Evolutionary conservation across 2,329 filamentous ascomycete species (phyloP), one percentile per base, ranked within the genome.

Genomic region (Juglanconis juglandina): DNA sequence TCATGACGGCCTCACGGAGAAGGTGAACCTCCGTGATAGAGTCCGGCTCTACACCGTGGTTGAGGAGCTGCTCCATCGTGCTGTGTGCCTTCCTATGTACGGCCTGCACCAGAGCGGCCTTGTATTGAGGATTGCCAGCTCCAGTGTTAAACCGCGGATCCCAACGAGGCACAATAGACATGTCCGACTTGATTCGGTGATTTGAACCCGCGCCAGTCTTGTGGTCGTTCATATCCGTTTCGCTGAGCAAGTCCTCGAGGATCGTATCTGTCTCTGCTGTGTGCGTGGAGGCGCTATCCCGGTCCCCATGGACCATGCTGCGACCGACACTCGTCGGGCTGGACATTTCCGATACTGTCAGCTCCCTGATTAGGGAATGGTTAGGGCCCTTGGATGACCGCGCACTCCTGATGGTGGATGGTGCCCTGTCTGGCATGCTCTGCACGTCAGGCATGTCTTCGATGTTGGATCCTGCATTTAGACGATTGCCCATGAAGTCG

Each of bases 11-110:
- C 60, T 85, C 81, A 61, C 79, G 80, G 6, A 87, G 75, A 3
- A 80, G 75, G 57, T 81, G 74, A 13, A 77, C 68, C 0, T 83
- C 78, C 0, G 74, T 64, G 0, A 76, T 76, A 1, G 76, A 76
- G 59, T 83, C 78, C 5, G 83, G 75, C 17, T 81, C 75, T 10
- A 83, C 82, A 48, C 84, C 84, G 5, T 81, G 79, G 64, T 86
- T 81, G 3, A 87, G 76, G 6, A 87, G 74, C 67, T 86, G 81
- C 70, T 84, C 80, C 1, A 86, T 71, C 41, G 83, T 70, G 66
- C 81, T 81, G 67, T 84, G 80, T 65, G 87, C 86, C 66, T 76
- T 80, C 41, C 76, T 75, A n/a, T 82, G 79, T 11, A 87, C 77
- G 3, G 85, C 84, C 6, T 79, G 77, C 2, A 82, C 67, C 0